These are phyloP conservation scores for Saturnispora serradocipensis DNA, from an alignment of 805 yeast genomes.

Conservation along the genomic window DNA sequence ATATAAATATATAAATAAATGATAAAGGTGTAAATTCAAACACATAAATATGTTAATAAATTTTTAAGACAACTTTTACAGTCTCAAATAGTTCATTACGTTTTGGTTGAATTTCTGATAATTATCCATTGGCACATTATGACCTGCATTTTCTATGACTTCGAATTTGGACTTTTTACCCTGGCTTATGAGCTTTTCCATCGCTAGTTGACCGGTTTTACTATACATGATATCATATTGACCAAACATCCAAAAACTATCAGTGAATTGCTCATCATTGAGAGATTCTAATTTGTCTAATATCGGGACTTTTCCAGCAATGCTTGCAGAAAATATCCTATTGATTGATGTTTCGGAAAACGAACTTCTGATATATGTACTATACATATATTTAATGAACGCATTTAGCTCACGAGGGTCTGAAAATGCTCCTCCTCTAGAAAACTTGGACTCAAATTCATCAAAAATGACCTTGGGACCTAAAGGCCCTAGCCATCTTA, in stretches of 20 bases:
- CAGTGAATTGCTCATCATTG: conserved; percentile 20
- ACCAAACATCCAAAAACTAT: conserved; percentile 49
- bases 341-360: conserved; percentile 33
- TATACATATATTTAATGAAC: conserved; percentile 28
- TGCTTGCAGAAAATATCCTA: conserved; percentile 44
- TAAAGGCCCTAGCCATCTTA: conserved; percentile 36
- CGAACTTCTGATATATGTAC: conserved; percentile 23
- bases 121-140: conserved; percentile 69
- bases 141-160: conserved; percentile 54
- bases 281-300: conserved; percentile 40
- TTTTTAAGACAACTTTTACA: conserved; percentile 3
- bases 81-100: conserved; percentile 31
- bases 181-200: conserved; percentile 17
- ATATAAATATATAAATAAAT: not conserved
- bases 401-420: conserved; percentile 22
- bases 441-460: conserved; percentile 23
- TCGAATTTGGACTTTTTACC: conserved; percentile 26
- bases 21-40: not conserved
- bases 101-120: conserved; percentile 40
- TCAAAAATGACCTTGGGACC: conserved; percentile 25
- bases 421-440: conserved; percentile 20
- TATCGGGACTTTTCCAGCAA: conserved; percentile 58
- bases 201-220: conserved; percentile 45
- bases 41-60: not conserved
- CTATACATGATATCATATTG: conserved; percentile 69